Evolutionary conservation across 148 eudicot species (phyloP).

Genomic region (Diospyros lotus): DNA sequence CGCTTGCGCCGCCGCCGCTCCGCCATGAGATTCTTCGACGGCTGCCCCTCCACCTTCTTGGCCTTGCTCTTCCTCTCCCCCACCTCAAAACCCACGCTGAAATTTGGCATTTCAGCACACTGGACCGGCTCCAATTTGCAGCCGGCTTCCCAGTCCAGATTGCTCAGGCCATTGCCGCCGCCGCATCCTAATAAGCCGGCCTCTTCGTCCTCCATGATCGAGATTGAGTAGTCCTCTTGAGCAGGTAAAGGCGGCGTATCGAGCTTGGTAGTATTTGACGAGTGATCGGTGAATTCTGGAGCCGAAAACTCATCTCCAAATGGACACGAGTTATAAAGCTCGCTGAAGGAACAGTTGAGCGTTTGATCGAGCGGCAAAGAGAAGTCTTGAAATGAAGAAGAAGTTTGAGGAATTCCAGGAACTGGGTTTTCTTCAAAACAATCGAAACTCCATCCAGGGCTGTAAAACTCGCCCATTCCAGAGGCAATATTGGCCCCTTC

Average conservation of each 20-base stretch:
- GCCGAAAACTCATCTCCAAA: slow-evolving; percentile 23
- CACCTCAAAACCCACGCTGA: slow-evolving; percentile 28
- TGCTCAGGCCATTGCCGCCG: background rate
- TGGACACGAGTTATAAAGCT: slow-evolving; percentile 15
- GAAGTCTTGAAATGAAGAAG: slow-evolving; percentile 23
- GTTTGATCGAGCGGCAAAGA: slow-evolving; percentile 20
- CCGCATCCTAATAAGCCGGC: background rate
- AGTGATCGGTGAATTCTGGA: background rate
- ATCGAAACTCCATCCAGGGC: slow-evolving; percentile 25
- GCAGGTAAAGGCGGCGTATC: slow-evolving; percentile 8
- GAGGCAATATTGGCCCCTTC: slow-evolving; percentile 18
- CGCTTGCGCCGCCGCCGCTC: slow-evolving; percentile 69
- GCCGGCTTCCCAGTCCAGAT: slow-evolving; percentile 9
- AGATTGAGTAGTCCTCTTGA: slow-evolving; percentile 15
- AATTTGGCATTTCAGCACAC: slow-evolving; percentile 9
- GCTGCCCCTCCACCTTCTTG: slow-evolving; percentile 56
- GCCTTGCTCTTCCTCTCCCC: slow-evolving; percentile 30
- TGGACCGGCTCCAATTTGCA: slow-evolving; percentile 39
- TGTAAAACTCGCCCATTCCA: slow-evolving; percentile 32
- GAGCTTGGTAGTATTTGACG: background rate
- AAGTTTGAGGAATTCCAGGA: slow-evolving; percentile 5
- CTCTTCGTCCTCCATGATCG: slow-evolving; percentile 21
- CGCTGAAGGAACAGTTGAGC: slow-evolving; percentile 21
- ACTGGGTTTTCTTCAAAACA: slow-evolving; percentile 24
- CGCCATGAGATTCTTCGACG: slow-evolving; percentile 81